Percentiles rank a stretch among this genome's conserved stretches.
phyloP scores from a whole-genome alignment of 371 early-diverging fungal genomes.

The Syncephalastrum sp. region DNA sequence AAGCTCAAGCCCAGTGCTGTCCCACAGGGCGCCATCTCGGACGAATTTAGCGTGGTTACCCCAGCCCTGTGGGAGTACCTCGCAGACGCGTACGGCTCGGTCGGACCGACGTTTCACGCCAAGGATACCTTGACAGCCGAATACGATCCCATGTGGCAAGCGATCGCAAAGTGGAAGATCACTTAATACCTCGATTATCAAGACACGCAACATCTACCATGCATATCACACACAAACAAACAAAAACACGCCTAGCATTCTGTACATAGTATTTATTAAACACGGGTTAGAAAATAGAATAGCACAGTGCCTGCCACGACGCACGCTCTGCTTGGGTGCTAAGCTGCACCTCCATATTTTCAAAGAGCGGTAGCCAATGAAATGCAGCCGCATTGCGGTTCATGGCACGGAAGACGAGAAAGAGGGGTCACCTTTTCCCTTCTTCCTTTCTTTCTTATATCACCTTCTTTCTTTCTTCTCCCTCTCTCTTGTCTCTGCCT shows the following conservation, averaged over 20 bases:
- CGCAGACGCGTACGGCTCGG: slow-evolving; percentile 38
- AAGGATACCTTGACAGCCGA: slow-evolving; percentile 36
- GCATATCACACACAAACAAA: slow-evolving; percentile 1
- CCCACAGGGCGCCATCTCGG: slow-evolving; percentile 37
- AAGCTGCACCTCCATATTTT: too few species aligned
- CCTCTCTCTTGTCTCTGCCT: background rate
- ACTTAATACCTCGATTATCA: slow-evolving; percentile 11
- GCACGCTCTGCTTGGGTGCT: too few species aligned
- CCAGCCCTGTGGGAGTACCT: slow-evolving; percentile 44
- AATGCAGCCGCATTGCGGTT: too few species aligned
- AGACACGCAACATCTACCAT: too few species aligned
- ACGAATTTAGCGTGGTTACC: slow-evolving; percentile 41
- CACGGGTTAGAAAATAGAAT: too few species aligned
- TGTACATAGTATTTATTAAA: too few species aligned
- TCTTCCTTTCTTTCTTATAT: background rate
- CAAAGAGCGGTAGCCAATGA: too few species aligned
- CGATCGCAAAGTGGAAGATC: slow-evolving; percentile 40
- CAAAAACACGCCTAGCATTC: too few species aligned
- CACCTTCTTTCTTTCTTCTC: background rate
- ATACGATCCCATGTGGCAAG: slow-evolving; percentile 28
- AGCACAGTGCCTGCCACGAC: too few species aligned
- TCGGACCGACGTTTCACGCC: slow-evolving; percentile 30
- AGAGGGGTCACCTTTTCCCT: background rate
- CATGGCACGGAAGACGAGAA: background rate
- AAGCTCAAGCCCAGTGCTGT: slow-evolving; percentile 29